Conservation (phyloP, 1,284 basidiomycete species). For the Irpex sp. region DNA sequence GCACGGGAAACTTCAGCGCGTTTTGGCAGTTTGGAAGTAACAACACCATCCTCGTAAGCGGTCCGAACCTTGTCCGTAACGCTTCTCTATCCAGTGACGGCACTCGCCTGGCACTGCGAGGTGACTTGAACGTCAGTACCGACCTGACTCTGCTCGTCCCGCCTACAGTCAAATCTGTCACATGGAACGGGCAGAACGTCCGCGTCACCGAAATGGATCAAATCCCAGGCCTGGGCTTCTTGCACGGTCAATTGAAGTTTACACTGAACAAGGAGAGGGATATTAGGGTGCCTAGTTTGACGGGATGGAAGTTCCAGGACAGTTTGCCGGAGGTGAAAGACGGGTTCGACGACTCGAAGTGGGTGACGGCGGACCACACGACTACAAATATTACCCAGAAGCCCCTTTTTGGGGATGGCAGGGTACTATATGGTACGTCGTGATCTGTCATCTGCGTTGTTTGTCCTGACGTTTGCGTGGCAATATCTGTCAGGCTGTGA, state of each 20-base stretch:
- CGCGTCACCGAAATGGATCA: slow-evolving; percentile 27
- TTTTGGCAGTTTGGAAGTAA: slow-evolving; percentile 54
- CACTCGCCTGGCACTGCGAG: slow-evolving; percentile 36
- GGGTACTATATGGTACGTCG: slow-evolving; percentile 56
- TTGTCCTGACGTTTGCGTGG: neutral
- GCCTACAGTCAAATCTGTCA: slow-evolving; percentile 43
- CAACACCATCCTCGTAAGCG: slow-evolving; percentile 45
- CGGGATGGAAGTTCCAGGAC: slow-evolving; percentile 66
- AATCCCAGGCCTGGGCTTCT: slow-evolving; percentile 11
- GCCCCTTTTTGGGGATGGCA: slow-evolving; percentile 67
- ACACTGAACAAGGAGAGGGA: slow-evolving; percentile 10
- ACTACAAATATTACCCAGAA: slow-evolving; percentile 67
- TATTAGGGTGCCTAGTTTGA: slow-evolving; percentile 36
- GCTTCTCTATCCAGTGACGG: slow-evolving; percentile 37
- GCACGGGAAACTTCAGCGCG: slow-evolving; percentile 28
- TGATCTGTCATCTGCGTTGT: neutral
- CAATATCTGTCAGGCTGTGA: slow-evolving; percentile 48
- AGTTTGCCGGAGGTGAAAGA: slow-evolving; percentile 64
- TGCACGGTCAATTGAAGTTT: slow-evolving; percentile 20
- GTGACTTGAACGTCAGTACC: slow-evolving; percentile 43
- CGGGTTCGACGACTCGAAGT: slow-evolving; percentile 56
- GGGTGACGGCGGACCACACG: slow-evolving; percentile 65
- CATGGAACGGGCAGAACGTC: slow-evolving; percentile 67
- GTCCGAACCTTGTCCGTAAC: slow-evolving; percentile 53
- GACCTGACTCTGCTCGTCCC: slow-evolving; percentile 51